Base-by-base conservation (phyloP, 208 protist species). In the Crithidia mellificae region DNA sequence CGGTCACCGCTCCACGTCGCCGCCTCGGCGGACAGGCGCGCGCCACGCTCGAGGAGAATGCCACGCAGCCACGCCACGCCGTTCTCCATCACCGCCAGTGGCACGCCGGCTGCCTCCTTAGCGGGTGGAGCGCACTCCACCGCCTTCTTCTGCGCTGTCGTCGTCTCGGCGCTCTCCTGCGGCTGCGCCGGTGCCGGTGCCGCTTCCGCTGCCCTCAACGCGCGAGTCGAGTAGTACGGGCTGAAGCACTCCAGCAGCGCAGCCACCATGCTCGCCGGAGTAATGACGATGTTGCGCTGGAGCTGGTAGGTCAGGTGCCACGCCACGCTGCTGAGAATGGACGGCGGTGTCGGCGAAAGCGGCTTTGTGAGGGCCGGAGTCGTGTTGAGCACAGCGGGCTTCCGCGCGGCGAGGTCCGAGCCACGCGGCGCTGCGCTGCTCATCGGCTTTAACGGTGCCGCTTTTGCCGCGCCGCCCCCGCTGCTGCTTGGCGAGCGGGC, bases 231-330 rank as follows among this genome's bases (percentile, higher is more conserved):
- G 38, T 55, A 58, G 38, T 72, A 58, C 24, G 78, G 55, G 39
- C 55, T 59, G 54, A 91, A 63, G 63, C 67, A 81, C 66, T 92
- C 75, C 17, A 95, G 47, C 46, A 87, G 72, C 7, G 82, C 81
- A 0, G 88, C 76, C 14, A 97, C 76, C n/a, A 97, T 63, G 36
- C 85, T 74, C 11, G 87, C 80, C 1, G 93, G 81, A 8, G 90
- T 95, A 20, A 96, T 81, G 27, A 95, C 74, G 25, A 83, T 87
- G 70, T 87, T 87, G 36, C 77, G 63, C 75, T 95, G 78, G 54
- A 91, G 76, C 43, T 69, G 55, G 68, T 85, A 77, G n/a, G 76
- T 83, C 30, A 90, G 67, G 72, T 78, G 73, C 85, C 84, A 91
- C 25, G 73, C 84, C 19, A 91, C 57, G n/a, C 80, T 72, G 34